Evolutionary conservation across 257 asterid genomes (phyloP), one percentile per base, ranked within the genome.

Genomic region (Verbascum thapsus): DNA sequence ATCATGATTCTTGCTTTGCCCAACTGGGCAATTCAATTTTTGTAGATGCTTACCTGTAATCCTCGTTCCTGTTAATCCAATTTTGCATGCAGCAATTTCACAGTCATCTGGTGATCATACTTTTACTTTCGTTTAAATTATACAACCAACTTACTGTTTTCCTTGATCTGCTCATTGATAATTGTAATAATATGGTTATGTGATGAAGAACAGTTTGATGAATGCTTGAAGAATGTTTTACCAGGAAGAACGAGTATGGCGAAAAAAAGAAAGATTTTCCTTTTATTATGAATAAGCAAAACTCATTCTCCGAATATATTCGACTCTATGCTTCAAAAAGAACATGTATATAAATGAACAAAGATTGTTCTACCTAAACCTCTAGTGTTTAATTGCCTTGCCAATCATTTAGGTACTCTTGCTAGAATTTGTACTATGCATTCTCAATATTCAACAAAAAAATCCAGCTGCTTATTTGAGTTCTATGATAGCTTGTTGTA

Each of bases 261-360:
- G 9, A 8, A 50, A 53, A 66, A 26, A 62, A 55, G 66, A 20
- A 68, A 38, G n/a, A n/a, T n/a, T 57, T 19, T 15, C 55, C 44
- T 18, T 19, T 56, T 35, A 61, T 15, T 50, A 54, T 69, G 71
- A 71, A 42, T 45, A 20, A 39, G 32, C 15, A 8, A 42, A 47
- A 44, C 9, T 53, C 53, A 66, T 35, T 40, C 43, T 49, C 51
- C 35, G 67, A 30, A 50, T 34, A 23, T 15, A 67, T 39, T 52
- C 61, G 58, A 47, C 71, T 71, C 69, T 58, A 60, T 68, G 68
- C 66, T 53, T 72, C 70, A 63, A 59, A 53, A 51, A 61, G 39
- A 53, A 68, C 71, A 73, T 57, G 78, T 81, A 67, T 84, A 63
- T 67, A 64, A 67, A 54, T 26, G 69, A 58, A 66, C 66, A 71